Evolutionary conservation across 2,329 filamentous ascomycete genomes (phyloP).

Genomic region (Stagonosporopsis rhizophila): DNA sequence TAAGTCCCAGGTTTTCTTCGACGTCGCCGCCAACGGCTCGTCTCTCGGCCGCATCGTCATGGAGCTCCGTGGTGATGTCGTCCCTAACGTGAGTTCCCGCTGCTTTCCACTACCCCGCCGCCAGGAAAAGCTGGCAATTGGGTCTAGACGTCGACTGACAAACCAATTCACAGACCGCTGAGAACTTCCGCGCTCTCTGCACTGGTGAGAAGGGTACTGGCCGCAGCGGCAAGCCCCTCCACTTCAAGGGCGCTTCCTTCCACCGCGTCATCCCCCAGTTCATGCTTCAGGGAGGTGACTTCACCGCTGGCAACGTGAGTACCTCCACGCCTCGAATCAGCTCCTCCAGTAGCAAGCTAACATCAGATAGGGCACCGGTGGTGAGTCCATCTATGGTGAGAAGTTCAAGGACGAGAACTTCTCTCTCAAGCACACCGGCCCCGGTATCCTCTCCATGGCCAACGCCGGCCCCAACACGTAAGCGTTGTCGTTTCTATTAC

Average conservation of each 20-base stretch:
- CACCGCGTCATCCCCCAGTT: conserved; percentile 98
- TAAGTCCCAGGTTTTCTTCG: conserved; percentile 83
- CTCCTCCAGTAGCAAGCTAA: conserved; percentile 16
- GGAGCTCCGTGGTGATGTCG: conserved; percentile 70
- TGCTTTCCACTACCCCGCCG: conserved; percentile 26
- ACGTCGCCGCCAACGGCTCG: conserved; percentile 80
- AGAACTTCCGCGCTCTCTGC: conserved; percentile 93
- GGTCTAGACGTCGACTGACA: conserved; percentile 18
- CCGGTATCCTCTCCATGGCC: conserved; percentile 95
- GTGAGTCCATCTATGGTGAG: conserved; percentile 95
- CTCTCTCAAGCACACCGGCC: conserved; percentile 85
- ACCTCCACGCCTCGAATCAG: neutral
- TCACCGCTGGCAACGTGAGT: conserved; percentile 88
- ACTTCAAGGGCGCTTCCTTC: conserved; percentile 91
- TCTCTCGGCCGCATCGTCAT: conserved; percentile 80
- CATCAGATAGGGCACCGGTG: conserved; percentile 63
- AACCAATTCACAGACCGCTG: conserved; percentile 69
- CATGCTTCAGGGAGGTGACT: conserved; percentile 98
- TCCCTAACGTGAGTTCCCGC: conserved; percentile 64
- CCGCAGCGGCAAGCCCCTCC: conserved; percentile 81
- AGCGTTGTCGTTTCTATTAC: neutral
- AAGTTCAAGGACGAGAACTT: conserved; percentile 99
- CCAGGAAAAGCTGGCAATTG: conserved; percentile 21
- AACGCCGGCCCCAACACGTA: conserved; percentile 76
- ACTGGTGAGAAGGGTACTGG: conserved; percentile 91